These are phyloP conservation scores for Aspergillus sparsus DNA, from an alignment of 495 filamentous ascomycete species.

Conservation along the genomic window DNA sequence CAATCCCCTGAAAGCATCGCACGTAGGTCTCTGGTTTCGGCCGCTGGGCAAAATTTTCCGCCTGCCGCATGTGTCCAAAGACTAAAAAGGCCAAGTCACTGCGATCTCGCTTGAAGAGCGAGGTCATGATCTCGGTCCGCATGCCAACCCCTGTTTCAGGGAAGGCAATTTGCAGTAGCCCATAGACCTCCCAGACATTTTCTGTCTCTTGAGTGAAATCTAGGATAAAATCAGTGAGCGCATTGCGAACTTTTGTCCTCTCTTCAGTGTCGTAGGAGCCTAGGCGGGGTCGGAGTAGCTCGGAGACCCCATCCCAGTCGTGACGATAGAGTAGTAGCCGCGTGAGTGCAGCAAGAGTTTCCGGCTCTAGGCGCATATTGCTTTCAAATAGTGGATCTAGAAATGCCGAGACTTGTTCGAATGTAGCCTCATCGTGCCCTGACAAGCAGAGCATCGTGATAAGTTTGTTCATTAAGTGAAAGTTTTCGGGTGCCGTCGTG, in stretches of 20 bases:
- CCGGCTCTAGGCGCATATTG: conserved; percentile 63
- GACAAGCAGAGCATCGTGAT: conserved; percentile 68
- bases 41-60: conserved; percentile 53
- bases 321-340: conserved; percentile 69
- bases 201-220: conserved; percentile 60
- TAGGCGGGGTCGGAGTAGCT: conserved; percentile 70
- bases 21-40: conserved; percentile 76
- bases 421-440: conserved; percentile 51
- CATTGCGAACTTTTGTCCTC: conserved; percentile 60
- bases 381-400: conserved; percentile 75
- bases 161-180: conserved; percentile 73
- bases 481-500: conserved; percentile 53
- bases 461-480: conserved; percentile 70
- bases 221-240: conserved; percentile 65
- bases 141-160: conserved; percentile 63
- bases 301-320: conserved; percentile 71
- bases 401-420: conserved; percentile 69
- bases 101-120: conserved; percentile 74
- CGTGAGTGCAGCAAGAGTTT: conserved; percentile 71
- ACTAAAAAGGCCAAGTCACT: conserved; percentile 80
- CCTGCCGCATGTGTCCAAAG: conserved; percentile 86
- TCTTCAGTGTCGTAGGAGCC: conserved; percentile 62
- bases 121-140: conserved; percentile 74
- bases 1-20: conserved; percentile 73
- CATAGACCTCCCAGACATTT: conserved; percentile 78